Evolutionary conservation across 2,329 filamentous ascomycete species (phyloP).

Genomic region (Sarocladium oryzae): DNA sequence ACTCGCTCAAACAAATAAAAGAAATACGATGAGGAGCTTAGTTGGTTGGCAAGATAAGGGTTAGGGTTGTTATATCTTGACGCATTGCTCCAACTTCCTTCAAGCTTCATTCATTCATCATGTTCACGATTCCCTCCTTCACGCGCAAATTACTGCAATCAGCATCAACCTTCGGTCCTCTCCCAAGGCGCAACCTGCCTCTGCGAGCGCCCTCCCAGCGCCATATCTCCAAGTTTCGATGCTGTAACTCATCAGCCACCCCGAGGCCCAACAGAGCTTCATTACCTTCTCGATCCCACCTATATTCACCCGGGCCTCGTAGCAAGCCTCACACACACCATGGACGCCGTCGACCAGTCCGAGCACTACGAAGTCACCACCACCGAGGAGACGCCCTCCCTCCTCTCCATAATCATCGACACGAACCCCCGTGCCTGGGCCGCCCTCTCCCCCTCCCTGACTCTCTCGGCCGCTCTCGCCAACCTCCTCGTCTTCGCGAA

Average conservation of each 20-base stretch:
- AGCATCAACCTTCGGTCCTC: too few relatives aligned
- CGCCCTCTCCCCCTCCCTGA: conserved; percentile 64
- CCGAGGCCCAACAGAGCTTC: conserved; percentile 8
- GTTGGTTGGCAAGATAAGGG: too few relatives aligned
- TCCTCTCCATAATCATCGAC: conserved; percentile 87
- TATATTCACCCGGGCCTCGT: conserved; percentile 10
- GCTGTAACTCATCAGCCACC: not conserved
- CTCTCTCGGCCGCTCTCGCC: conserved; percentile 77
- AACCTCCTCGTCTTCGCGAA: conserved; percentile 94
- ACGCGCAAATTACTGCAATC: too few relatives aligned
- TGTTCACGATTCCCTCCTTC: too few relatives aligned
- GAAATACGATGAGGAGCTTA: too few relatives aligned
- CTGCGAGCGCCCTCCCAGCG: too few relatives aligned
- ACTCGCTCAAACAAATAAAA: too few relatives aligned
- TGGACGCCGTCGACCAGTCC: conserved; percentile 51
- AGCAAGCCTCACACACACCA: conserved; percentile 24
- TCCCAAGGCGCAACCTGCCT: too few relatives aligned
- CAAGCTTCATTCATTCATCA: not conserved
- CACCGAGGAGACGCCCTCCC: conserved; percentile 61
- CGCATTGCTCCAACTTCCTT: not conserved
- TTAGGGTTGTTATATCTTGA: too few relatives aligned
- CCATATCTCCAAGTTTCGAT: too few relatives aligned
- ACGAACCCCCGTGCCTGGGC: conserved; percentile 96
- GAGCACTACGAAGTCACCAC: conserved; percentile 53
- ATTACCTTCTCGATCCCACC: not conserved